Base-by-base conservation (phyloP, 2,329 filamentous ascomycete species). In the Shiraia bambusicola region DNA sequence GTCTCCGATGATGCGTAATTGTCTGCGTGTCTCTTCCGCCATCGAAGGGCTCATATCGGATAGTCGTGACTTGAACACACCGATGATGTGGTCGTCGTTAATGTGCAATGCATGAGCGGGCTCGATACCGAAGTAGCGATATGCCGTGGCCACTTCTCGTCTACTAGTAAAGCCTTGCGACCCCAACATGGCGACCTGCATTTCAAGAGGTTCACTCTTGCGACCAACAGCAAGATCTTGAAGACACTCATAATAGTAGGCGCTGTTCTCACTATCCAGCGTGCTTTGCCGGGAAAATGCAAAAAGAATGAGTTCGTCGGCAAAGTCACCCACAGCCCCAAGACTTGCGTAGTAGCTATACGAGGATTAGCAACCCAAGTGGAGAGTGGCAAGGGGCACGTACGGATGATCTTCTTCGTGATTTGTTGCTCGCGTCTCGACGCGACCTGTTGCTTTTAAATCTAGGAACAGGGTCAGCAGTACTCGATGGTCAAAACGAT, bases 201-300 rank as follows among this genome's bases (percentile, higher is more conserved):
- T 73, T 29, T 79, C 70, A n/a, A 88, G 74, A 6, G 72, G 61
- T 29, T 79, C 75, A 58, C 78, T 83, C 25, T 74, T 67, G 38
- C 83, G 72, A 13, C 78, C 75, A 16, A 70, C 69, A 12, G 79
- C 78, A 38, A 88, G 77, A 33, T 76, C 71, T 51, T 78, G 74
- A n/a, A 88, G 70, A 54, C 80, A 84, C 62, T 84, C 78, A 45
- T 87, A 75, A 60, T 87, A 87, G 58, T 81, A 80, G 2, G 81
- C 67, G 13, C 71, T 69, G 45, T 79, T 78, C 14, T 55, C 49
- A 14, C 76, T 73, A 59, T 87, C 81, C 36, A 74, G 76, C 7
- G 69, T 60, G 16, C 75, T 69, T 66, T 88, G 84, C 25, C 78
- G 73, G 16, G 80, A 72, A 58, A 81, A 87, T 3, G 82, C 80